Percentiles rank a stretch among this genome's conserved stretches.
Evolutionary conservation across 176 grass and related monocot genomes (phyloP).

Genomic region (Ensete glaucum): DNA sequence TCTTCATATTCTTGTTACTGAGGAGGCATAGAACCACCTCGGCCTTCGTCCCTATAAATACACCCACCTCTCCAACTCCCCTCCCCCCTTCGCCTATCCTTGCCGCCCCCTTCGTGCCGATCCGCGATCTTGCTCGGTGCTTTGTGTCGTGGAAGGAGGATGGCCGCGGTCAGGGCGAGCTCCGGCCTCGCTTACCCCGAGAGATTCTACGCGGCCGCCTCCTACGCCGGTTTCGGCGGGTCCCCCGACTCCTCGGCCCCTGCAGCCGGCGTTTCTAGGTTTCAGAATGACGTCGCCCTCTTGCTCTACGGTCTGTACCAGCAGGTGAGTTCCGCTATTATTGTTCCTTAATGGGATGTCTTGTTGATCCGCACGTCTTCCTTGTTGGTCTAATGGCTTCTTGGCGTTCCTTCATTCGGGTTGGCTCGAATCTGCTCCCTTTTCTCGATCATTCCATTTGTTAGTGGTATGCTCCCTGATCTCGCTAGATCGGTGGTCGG

Average conservation of each 20-base stretch:
- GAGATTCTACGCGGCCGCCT: constrained; percentile 13
- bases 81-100: no score
- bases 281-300: constrained; percentile 14
- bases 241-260: neutral
- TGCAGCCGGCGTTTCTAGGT: neutral
- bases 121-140: no score
- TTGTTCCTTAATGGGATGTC: no score
- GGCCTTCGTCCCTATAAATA: no score
- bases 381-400: neutral
- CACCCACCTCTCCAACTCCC: no score
- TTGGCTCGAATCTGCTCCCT: neutral
- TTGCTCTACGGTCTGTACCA: constrained; percentile 15
- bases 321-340: constrained; percentile 1
- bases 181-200: constrained; percentile 14
- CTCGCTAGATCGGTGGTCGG: neutral
- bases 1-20: no score
- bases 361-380: neutral
- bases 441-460: neutral
- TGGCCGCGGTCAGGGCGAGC: constrained; percentile 1
- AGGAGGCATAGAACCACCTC: no score
- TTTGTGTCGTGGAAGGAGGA: neutral
- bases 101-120: no score
- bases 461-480: neutral
- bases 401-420: neutral
- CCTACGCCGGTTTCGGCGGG: constrained; percentile 11